phyloP scores from a whole-genome alignment of 176 grass and related monocot species.

The Pontederia crassipes region DNA sequence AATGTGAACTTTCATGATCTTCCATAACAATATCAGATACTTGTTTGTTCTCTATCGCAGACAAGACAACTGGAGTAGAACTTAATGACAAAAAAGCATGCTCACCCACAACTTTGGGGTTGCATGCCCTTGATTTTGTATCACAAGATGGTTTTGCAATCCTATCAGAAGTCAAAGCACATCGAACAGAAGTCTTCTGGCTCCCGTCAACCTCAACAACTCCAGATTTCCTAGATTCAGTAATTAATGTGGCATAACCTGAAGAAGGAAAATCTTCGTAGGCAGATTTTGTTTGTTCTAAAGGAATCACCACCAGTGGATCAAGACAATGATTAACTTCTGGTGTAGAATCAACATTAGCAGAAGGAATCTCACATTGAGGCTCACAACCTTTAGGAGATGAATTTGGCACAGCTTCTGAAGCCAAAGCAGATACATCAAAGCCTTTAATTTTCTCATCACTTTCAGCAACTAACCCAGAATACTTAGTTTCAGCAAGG shows the following conservation, averaged over 20 bases:
- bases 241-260: background rate
- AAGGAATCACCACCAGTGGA: background rate
- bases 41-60: background rate
- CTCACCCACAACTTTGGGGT: too few species aligned
- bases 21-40: background rate
- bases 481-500: too few species aligned
- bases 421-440: too few species aligned
- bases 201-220: background rate
- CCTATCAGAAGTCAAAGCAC: background rate
- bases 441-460: too few species aligned
- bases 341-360: background rate
- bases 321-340: background rate
- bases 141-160: background rate
- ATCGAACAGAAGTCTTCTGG: background rate
- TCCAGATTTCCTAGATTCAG: slow-evolving; percentile 2
- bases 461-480: too few species aligned
- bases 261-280: background rate
- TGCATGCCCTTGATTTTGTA: background rate
- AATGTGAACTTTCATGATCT: slow-evolving; percentile 1
- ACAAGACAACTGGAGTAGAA: background rate
- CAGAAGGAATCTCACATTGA: background rate
- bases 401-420: too few species aligned
- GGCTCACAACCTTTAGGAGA: too few species aligned
- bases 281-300: background rate
- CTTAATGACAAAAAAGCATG: background rate